These are phyloP conservation scores for Yamadazyma buinensis DNA, from an alignment of 1,139 yeast genomes.

Conservation along the genomic window DNA sequence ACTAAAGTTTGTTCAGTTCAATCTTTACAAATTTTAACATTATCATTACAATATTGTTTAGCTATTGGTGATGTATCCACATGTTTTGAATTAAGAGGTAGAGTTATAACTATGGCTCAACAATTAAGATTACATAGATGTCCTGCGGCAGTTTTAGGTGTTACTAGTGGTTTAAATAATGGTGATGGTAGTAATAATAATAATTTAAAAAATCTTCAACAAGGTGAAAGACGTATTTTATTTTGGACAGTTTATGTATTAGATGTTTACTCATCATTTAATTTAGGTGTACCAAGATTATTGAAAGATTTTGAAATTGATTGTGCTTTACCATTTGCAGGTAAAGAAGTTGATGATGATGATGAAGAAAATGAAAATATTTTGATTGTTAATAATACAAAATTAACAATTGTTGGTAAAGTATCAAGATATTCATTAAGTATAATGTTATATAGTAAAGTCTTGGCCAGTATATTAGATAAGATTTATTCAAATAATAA, in stretches of 20 bases:
- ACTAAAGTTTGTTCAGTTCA: constrained; percentile 61
- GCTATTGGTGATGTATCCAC: constrained; percentile 73
- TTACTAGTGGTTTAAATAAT: constrained; percentile 27
- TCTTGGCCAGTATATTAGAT: constrained; percentile 71
- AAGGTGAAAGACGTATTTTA: constrained; percentile 74
- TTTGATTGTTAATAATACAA: constrained; percentile 55
- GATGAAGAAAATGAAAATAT: constrained; percentile 48
- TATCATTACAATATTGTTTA: constrained; percentile 69
- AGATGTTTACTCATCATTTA: constrained; percentile 72
- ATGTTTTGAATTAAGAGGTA: constrained; percentile 71
- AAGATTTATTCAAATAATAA: constrained; percentile 52
- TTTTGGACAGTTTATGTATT: constrained; percentile 83
- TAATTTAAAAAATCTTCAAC: constrained; percentile 52
- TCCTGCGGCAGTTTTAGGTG: constrained; percentile 73
- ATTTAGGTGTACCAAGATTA: constrained; percentile 78
- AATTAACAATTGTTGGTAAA: constrained; percentile 63
- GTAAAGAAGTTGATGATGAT: constrained; percentile 45
- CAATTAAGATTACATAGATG: constrained; percentile 82
- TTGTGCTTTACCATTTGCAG: constrained; percentile 76
- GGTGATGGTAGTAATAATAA: constrained; percentile 47
- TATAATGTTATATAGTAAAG: constrained; percentile 66
- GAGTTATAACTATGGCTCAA: constrained; percentile 79
- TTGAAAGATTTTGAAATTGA: constrained; percentile 79
- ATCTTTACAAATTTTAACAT: constrained; percentile 64
- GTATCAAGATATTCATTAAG: constrained; percentile 61